phyloP scores from a whole-genome alignment of 2,329 filamentous ascomycete genomes.

The Cercospora zeina region DNA sequence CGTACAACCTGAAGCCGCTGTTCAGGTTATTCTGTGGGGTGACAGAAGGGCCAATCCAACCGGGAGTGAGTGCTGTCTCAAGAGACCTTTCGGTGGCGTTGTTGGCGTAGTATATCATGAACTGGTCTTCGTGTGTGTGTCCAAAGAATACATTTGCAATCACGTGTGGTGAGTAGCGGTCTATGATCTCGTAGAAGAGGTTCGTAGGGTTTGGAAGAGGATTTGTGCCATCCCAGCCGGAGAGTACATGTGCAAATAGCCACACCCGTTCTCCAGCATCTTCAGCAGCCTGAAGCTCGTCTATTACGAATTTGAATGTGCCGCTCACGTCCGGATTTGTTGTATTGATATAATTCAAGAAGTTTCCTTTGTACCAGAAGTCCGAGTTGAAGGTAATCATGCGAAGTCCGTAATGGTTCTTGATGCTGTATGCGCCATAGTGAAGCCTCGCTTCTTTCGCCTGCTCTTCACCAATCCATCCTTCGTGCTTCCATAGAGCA shows the following conservation, averaged over 20 bases:
- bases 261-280: constrained; percentile 56
- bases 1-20: constrained; percentile 56
- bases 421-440: constrained; percentile 58
- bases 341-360: constrained; percentile 55
- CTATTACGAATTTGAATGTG: constrained; percentile 52
- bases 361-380: constrained; percentile 51
- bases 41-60: constrained; percentile 55
- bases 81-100: constrained; percentile 44
- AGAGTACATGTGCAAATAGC: constrained; percentile 57
- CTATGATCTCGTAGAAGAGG: constrained; percentile 58
- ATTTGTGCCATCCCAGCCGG: constrained; percentile 59
- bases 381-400: constrained; percentile 58
- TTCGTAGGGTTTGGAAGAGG: constrained; percentile 56
- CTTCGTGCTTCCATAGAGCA: constrained; percentile 57
- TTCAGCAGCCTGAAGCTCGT: constrained; percentile 56
- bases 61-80: constrained; percentile 50
- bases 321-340: constrained; percentile 54
- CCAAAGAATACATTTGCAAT: constrained; percentile 58
- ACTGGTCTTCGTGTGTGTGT: constrained; percentile 58
- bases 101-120: constrained; percentile 57
- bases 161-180: constrained; percentile 57
- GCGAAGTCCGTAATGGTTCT: constrained; percentile 54
- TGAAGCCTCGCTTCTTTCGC: constrained; percentile 54
- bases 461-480: constrained; percentile 53
- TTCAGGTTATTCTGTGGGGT: constrained; percentile 59